A percentile compares a stretch with the other conserved stretches of the same genome.
Evolutionary conservation across 108 stramenopile species (phyloP).

Genomic region (Aurantiochytrium sp.): DNA sequence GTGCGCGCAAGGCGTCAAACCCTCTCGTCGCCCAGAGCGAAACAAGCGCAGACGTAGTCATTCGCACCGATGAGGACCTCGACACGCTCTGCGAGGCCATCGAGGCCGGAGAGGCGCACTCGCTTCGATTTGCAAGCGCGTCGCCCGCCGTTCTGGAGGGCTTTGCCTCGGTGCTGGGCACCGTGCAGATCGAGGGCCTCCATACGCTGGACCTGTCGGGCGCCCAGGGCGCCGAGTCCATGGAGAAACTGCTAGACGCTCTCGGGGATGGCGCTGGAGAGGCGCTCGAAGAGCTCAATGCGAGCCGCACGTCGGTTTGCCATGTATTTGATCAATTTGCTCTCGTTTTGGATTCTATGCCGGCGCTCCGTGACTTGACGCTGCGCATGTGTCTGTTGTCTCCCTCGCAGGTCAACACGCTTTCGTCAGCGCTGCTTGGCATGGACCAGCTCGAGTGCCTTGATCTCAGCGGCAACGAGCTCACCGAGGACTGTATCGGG

Average conservation of each 20-base stretch:
- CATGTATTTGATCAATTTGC: background rate
- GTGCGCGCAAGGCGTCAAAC: background rate
- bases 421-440: background rate
- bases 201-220: background rate
- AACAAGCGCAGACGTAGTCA: background rate
- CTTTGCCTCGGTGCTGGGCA: background rate
- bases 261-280: background rate
- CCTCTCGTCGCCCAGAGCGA: background rate
- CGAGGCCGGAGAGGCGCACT: background rate
- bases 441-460: background rate
- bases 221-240: background rate
- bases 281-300: background rate
- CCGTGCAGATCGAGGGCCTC: background rate
- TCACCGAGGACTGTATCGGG: background rate
- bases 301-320: background rate
- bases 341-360: background rate
- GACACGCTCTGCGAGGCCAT: background rate
- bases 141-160: background rate
- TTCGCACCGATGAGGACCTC: background rate
- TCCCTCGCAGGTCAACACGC: background rate
- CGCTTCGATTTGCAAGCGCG: background rate
- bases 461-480: background rate
- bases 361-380: background rate
- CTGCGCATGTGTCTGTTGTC: background rate
- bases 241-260: background rate